Evolutionary conservation across 1,284 basidiomycete species (phyloP).

Genomic region (Sporisorium exsertum): DNA sequence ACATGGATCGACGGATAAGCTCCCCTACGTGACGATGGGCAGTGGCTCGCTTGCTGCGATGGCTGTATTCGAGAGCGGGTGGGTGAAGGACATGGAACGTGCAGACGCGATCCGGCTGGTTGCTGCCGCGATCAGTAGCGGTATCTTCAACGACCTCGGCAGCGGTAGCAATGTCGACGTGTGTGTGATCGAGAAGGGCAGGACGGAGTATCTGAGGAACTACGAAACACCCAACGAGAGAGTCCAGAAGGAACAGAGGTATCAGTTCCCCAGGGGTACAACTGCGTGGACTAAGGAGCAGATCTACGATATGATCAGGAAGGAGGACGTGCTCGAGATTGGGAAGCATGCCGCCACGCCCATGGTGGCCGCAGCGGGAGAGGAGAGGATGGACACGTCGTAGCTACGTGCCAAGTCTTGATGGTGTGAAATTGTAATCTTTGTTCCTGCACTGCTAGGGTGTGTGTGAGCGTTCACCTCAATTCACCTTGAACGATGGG

Average conservation of each 20-base stretch:
- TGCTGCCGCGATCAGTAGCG: slow-evolving; percentile 86
- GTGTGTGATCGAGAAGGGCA: slow-evolving; percentile 79
- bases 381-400: slow-evolving; percentile 55
- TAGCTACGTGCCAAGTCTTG: slow-evolving; percentile 7
- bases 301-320: slow-evolving; percentile 64
- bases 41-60: slow-evolving; percentile 95
- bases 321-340: slow-evolving; percentile 74
- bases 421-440: neutral
- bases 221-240: slow-evolving; percentile 66
- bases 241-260: slow-evolving; percentile 64
- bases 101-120: slow-evolving; percentile 86
- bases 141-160: slow-evolving; percentile 99
- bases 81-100: slow-evolving; percentile 86
- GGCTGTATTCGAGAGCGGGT: slow-evolving; percentile 93
- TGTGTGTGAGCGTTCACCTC: neutral
- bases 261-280: slow-evolving; percentile 78
- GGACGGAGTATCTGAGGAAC: slow-evolving; percentile 65
- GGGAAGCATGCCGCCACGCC: slow-evolving; percentile 29
- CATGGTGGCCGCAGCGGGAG: slow-evolving; percentile 19
- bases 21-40: slow-evolving; percentile 99
- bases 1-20: slow-evolving; percentile 97
- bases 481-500: neutral
- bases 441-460: neutral
- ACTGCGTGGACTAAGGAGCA: slow-evolving; percentile 72
- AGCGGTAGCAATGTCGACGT: slow-evolving; percentile 98